phyloP scores from a whole-genome alignment of 1,139 yeast genomes.

The Kluyveromyces sp. region DNA sequence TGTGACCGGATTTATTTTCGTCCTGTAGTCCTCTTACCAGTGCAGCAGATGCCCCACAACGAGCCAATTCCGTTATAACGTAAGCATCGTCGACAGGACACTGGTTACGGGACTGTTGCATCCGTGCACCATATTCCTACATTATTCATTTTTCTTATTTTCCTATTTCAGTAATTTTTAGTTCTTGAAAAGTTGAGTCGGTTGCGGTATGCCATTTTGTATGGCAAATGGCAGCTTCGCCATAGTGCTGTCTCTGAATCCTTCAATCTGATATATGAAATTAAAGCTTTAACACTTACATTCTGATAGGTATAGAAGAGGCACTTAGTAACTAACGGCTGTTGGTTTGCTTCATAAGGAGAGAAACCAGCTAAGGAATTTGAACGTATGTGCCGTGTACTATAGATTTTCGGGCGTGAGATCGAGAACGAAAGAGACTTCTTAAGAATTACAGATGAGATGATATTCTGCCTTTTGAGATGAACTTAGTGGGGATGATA shows the following conservation, averaged over 20 bases:
- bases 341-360: background rate
- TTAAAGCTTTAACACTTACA: background rate
- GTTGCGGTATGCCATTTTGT: too few relatives aligned
- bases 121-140: slow-evolving; percentile 1
- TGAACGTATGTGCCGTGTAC: slow-evolving; percentile 12
- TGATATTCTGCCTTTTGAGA: too few relatives aligned
- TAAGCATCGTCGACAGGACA: too few relatives aligned
- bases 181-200: background rate
- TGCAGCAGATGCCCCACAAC: too few relatives aligned
- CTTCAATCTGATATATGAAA: background rate
- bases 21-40: too few relatives aligned
- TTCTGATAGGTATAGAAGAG: background rate
- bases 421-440: background rate
- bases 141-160: too few relatives aligned
- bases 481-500: too few relatives aligned
- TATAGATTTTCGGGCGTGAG: background rate
- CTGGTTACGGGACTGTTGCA: background rate
- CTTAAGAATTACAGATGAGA: too few relatives aligned
- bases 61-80: too few relatives aligned
- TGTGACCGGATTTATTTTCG: slow-evolving; percentile 1
- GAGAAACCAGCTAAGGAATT: slow-evolving; percentile 13
- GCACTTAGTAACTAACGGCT: background rate
- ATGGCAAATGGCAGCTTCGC: background rate
- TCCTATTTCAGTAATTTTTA: background rate
- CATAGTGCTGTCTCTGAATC: background rate